A percentile compares a stretch with the other conserved stretches of the same genome.
phyloP scores from a whole-genome alignment of 495 filamentous ascomycete species.

The Penicillium psychrofluorescens region DNA sequence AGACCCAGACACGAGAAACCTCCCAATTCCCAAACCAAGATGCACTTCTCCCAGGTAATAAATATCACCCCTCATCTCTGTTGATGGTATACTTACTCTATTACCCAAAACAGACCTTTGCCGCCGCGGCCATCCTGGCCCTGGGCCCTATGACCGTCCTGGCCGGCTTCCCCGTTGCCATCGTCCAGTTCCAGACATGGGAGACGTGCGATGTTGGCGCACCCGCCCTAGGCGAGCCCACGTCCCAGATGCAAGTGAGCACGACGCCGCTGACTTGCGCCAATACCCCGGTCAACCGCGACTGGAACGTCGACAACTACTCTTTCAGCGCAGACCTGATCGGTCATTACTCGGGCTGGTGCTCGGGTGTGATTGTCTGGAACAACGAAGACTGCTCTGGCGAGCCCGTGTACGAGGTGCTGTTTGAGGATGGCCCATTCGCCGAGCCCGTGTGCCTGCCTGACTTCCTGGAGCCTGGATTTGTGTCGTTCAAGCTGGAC shows the following conservation, averaged over 20 bases:
- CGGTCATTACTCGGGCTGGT: slow-evolving; percentile 15
- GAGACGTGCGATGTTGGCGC: slow-evolving; percentile 12
- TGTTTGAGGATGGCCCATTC: slow-evolving; percentile 10
- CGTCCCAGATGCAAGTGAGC: slow-evolving; percentile 5
- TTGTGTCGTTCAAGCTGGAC: slow-evolving; percentile 15
- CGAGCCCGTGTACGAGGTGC: slow-evolving; percentile 9
- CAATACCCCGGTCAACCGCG: slow-evolving; percentile 15
- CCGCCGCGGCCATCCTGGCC: slow-evolving; percentile 12
- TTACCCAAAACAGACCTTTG: slow-evolving; percentile 6
- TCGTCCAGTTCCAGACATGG: slow-evolving; percentile 18
- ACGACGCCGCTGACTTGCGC: slow-evolving; percentile 17
- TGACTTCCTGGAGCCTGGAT: slow-evolving; percentile 14
- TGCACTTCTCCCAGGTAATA: slow-evolving; percentile 12
- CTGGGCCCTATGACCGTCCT: slow-evolving; percentile 6
- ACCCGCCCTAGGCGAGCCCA: slow-evolving; percentile 9
- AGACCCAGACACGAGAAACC: not conserved
- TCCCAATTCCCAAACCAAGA: slow-evolving; percentile 2
- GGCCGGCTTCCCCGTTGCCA: slow-evolving; percentile 15
- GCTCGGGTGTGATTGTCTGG: slow-evolving; percentile 14
- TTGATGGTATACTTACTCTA: too few relatives aligned
- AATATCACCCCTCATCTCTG: not conserved
- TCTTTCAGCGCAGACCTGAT: slow-evolving; percentile 13
- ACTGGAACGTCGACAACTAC: slow-evolving; percentile 20
- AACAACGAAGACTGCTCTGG: slow-evolving; percentile 19
- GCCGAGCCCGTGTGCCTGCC: slow-evolving; percentile 14